phyloP scores from a whole-genome alignment of 108 stramenopile species.

The Schizochytrium sp. region DNA sequence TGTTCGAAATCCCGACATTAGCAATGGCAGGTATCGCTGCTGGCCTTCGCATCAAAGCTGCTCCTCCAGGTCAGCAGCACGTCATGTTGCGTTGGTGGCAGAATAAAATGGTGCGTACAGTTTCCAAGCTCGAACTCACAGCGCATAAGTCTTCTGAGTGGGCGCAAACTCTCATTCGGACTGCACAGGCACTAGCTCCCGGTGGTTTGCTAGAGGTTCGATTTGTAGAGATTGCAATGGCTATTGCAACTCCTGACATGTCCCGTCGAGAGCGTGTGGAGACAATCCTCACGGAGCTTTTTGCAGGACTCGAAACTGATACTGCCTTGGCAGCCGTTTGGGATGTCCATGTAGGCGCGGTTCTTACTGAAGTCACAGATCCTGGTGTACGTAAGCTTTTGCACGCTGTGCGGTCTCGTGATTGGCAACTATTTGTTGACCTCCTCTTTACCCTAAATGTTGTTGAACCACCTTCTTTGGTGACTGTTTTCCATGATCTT shows the following conservation, averaged over 20 bases:
- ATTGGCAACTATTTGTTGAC: background rate
- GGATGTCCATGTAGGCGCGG: background rate
- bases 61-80: background rate
- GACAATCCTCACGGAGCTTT: background rate
- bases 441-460: background rate
- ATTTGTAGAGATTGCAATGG: background rate
- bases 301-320: background rate
- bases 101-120: background rate
- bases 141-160: background rate
- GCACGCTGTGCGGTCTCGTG: background rate
- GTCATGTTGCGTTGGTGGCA: slow-evolving; percentile 1
- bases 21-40: background rate
- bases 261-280: background rate
- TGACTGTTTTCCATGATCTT: background rate
- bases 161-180: slow-evolving; percentile 25
- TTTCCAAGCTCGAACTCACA: background rate
- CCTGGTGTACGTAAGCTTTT: background rate
- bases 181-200: background rate
- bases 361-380: background rate
- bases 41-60: background rate
- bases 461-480: background rate
- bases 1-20: slow-evolving; percentile 7
- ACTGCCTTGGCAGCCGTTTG: background rate
- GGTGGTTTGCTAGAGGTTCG: background rate
- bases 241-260: background rate